These are phyloP conservation scores for Olyra latifolia DNA, from an alignment of 176 grass and related monocot species.

Conservation along the genomic window DNA sequence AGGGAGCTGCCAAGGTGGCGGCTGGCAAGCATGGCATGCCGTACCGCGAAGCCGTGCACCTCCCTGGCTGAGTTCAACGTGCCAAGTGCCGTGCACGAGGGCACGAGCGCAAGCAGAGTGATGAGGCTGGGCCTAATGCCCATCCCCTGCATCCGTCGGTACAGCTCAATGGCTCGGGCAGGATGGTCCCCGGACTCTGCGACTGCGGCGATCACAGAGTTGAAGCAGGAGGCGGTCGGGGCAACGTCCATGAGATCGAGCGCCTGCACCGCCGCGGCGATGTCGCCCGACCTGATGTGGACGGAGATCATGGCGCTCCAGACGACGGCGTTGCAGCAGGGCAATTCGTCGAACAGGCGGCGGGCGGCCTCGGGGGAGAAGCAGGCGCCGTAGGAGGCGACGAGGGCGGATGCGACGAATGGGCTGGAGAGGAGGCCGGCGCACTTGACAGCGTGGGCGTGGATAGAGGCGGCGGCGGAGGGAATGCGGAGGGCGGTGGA, in stretches of 20 bases:
- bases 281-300: constrained; percentile 40
- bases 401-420: constrained; percentile 56
- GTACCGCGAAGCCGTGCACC: constrained; percentile 55
- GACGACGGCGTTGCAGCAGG: constrained; percentile 49
- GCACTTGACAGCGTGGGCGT: constrained; percentile 46
- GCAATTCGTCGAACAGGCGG: constrained; percentile 72
- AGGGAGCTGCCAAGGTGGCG: constrained; percentile 59
- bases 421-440: constrained; percentile 40
- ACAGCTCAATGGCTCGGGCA: constrained; percentile 43
- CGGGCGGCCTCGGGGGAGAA: constrained; percentile 28
- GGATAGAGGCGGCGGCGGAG: constrained; percentile 28
- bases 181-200: constrained; percentile 32
- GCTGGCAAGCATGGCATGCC: constrained; percentile 34
- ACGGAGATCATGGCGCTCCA: constrained; percentile 68
- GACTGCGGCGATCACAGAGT: constrained; percentile 47
- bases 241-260: constrained; percentile 52
- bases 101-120: constrained; percentile 54
- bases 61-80: constrained; percentile 49
- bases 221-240: constrained; percentile 57
- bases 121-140: constrained; percentile 48
- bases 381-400: constrained; percentile 45
- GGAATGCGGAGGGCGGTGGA: constrained; percentile 45
- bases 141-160: constrained; percentile 42
- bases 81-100: constrained; percentile 18
- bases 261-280: constrained; percentile 15